Conservation (phyloP, 1,284 basidiomycete genomes). For the Rhodotorula sp. region DNA sequence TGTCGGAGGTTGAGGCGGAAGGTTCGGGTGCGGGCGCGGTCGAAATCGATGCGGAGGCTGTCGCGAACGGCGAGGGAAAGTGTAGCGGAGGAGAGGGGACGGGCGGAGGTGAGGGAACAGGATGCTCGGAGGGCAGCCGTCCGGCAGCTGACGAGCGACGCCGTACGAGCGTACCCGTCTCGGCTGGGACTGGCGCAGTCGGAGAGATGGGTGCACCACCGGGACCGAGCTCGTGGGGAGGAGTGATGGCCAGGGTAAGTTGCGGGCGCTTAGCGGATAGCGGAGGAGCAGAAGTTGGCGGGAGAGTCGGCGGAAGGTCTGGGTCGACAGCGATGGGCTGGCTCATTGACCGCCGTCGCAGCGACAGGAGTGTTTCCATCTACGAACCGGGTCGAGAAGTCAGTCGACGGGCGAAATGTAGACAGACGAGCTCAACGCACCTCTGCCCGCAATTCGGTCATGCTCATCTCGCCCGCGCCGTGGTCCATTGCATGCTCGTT, state of each 20-base stretch:
- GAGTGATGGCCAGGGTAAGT: conserved; percentile 25
- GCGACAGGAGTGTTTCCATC: conserved; percentile 41
- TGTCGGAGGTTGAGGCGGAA: conserved; percentile 1
- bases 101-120: conserved; percentile 15
- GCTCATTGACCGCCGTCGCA: conserved; percentile 39
- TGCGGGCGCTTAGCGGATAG: conserved; percentile 13
- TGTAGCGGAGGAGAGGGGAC: conserved; percentile 1
- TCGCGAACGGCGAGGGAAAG: background rate
- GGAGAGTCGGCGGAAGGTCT: conserved; percentile 36
- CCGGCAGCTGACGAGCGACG: conserved; percentile 16
- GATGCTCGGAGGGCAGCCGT: conserved; percentile 33
- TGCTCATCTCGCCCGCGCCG: conserved; percentile 8
- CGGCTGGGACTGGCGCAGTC: conserved; percentile 35
- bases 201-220: conserved; percentile 31
- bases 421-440: background rate
- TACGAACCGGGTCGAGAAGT: background rate
- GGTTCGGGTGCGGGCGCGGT: background rate
- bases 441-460: conserved; percentile 26
- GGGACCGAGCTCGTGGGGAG: background rate
- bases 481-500: background rate
- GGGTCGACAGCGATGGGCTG: conserved; percentile 41
- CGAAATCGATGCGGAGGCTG: background rate
- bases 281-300: conserved; percentile 17
- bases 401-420: background rate
- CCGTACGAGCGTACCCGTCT: conserved; percentile 38